Evolutionary conservation across 345 rosid genomes (phyloP).

Genomic region (Ceriops zippeliana): DNA sequence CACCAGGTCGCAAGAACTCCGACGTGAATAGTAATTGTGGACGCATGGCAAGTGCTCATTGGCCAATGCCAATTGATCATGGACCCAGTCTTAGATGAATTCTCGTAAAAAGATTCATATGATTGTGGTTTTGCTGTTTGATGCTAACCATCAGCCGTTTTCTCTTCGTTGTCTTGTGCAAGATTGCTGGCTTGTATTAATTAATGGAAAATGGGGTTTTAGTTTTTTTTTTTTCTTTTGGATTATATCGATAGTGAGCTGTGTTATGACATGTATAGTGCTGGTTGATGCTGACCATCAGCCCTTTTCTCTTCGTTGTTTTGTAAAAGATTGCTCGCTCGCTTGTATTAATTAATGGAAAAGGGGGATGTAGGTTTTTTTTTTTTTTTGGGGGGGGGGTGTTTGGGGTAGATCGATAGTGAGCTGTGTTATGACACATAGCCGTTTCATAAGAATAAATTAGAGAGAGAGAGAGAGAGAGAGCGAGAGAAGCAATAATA

Average conservation of each 20-base stretch:
- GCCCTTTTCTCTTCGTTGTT: neutral
- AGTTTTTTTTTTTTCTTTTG: no score
- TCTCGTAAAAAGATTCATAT: constrained; percentile 12
- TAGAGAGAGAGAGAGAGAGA: constrained; percentile 23
- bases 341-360: no score
- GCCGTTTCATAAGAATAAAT: constrained; percentile 21
- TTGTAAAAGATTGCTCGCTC: no score
- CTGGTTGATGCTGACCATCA: constrained; percentile 2
- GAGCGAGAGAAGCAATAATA: neutral
- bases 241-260: constrained; percentile 10
- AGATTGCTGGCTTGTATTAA: no score
- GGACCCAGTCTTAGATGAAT: neutral
- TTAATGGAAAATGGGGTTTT: no score
- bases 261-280: neutral
- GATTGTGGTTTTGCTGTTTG: neutral
- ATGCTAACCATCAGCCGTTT: neutral
- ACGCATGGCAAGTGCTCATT: no score
- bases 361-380: no score
- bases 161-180: neutral
- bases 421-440: constrained; percentile 12
- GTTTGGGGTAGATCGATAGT: neutral
- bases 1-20: no score
- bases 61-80: no score
- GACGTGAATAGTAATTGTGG: no score
- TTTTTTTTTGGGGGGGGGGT: no score